Evolutionary conservation across 208 protist species (phyloP).

Genomic region (Acanthamoeba polyphaga): DNA sequence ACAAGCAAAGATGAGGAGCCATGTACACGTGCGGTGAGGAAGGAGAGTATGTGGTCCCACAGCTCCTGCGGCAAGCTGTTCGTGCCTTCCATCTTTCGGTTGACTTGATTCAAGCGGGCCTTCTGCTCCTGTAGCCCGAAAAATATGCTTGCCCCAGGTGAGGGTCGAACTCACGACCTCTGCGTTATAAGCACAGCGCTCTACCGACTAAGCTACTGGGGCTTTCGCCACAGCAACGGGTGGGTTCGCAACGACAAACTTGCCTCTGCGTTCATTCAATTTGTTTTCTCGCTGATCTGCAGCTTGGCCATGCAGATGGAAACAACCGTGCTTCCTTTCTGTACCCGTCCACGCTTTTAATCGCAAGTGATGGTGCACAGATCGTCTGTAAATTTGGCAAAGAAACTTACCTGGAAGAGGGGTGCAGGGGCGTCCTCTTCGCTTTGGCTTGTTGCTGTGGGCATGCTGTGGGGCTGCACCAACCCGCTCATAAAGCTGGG

Average conservation of each 20-base stretch:
- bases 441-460: slow-evolving; percentile 47
- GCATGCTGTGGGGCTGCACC: slow-evolving; percentile 71
- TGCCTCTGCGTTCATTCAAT: too few species aligned
- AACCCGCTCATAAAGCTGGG: slow-evolving; percentile 72
- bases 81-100: too few species aligned
- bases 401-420: not conserved
- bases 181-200: slow-evolving; percentile 78
- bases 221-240: not conserved
- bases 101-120: too few species aligned
- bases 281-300: too few species aligned
- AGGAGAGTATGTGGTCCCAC: too few species aligned
- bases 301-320: slow-evolving; percentile 9
- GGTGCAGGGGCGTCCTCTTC: slow-evolving; percentile 27
- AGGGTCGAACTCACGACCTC: slow-evolving; percentile 77
- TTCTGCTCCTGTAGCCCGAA: too few species aligned
- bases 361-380: too few species aligned
- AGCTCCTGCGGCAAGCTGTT: too few species aligned
- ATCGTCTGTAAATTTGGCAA: too few species aligned
- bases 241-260: too few species aligned
- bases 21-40: too few species aligned
- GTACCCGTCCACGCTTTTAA: not conserved
- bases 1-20: too few species aligned
- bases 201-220: slow-evolving; percentile 78
- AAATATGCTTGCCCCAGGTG: slow-evolving; percentile 68
- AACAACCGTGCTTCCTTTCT: not conserved